A percentile compares a stretch with the other conserved stretches of the same genome.
Conservation (phyloP, 1,284 basidiomycete genomes). For the Exobasidium rhododendri region DNA sequence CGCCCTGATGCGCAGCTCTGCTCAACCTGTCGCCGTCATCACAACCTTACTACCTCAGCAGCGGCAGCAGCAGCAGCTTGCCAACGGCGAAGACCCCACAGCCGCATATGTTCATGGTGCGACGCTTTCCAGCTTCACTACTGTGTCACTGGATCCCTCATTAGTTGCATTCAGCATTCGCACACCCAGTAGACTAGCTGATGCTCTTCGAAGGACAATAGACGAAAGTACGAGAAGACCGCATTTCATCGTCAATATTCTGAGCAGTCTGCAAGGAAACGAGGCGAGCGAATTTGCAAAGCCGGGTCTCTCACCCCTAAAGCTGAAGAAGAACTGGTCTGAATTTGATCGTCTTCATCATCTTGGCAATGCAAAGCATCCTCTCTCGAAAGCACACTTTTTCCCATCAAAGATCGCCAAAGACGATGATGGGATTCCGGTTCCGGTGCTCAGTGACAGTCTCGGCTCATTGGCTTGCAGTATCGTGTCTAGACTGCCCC, state of each 20-base stretch:
- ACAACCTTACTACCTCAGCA: constrained; percentile 12
- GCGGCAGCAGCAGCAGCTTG: not conserved
- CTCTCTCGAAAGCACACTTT: not conserved
- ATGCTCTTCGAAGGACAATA: constrained; percentile 13
- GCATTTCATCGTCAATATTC: constrained; percentile 21
- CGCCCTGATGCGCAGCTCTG: constrained; percentile 17
- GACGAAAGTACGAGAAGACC: not conserved
- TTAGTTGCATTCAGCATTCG: constrained; percentile 19
- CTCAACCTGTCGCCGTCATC: constrained; percentile 22
- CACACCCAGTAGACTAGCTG: constrained; percentile 18
- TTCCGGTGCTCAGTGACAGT: constrained; percentile 12
- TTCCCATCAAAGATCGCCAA: constrained; percentile 10
- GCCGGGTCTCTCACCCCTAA: constrained; percentile 12
- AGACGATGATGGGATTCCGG: constrained; percentile 3
- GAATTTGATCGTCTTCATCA: no score
- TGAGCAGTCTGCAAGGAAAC: constrained; percentile 13
- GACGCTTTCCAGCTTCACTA: constrained; percentile 19
- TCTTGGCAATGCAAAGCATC: constrained; percentile 6
- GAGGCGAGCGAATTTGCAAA: constrained; percentile 17
- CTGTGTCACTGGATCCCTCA: constrained; percentile 19
- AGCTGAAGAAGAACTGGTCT: not conserved
- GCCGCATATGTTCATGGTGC: constrained; percentile 16
- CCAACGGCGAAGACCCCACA: no score
- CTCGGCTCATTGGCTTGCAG: constrained; percentile 19
- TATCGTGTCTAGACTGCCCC: constrained; percentile 7